Conservation (phyloP, 2,329 filamentous ascomycete species). For the Aureobasidium uvarum region DNA sequence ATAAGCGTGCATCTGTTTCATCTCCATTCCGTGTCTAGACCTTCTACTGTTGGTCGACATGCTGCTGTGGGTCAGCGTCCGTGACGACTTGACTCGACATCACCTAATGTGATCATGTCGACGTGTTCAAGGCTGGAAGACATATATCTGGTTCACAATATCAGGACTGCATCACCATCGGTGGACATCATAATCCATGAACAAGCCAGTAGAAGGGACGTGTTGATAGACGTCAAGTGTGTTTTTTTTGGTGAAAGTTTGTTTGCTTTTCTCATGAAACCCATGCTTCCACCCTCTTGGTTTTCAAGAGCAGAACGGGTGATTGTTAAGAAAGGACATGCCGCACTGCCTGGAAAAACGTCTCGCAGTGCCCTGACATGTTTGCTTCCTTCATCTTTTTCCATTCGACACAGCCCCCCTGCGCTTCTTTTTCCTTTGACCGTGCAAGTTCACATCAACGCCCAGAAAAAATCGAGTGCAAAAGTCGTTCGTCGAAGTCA, state of each 20-base stretch:
- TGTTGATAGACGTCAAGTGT: background rate
- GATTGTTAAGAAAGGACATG: constrained; percentile 17
- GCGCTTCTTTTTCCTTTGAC: constrained; percentile 21
- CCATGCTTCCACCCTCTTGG: constrained; percentile 21
- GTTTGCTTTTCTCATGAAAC: constrained; percentile 25
- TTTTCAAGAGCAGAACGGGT: constrained; percentile 20
- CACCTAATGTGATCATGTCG: background rate
- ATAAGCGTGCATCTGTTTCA: constrained; percentile 19
- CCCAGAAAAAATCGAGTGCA: constrained; percentile 22
- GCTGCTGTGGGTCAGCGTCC: background rate
- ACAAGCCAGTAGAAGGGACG: background rate
- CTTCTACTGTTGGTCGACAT: background rate
- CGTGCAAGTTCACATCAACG: constrained; percentile 24
- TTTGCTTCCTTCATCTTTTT: constrained; percentile 12
- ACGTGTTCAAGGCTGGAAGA: background rate
- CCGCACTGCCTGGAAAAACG: constrained; percentile 13
- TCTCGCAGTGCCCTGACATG: constrained; percentile 21
- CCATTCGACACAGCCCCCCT: constrained; percentile 10
- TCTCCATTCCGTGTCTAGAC: constrained; percentile 18
- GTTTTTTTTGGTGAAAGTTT: constrained; percentile 27
- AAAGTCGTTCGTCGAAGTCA: constrained; percentile 21
- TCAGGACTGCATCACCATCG: background rate
- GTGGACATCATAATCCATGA: background rate
- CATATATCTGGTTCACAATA: background rate
- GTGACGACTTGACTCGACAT: background rate